Evolutionary conservation across 108 stramenopile genomes (phyloP).

Genomic region (Nitzschia inconspicua): DNA sequence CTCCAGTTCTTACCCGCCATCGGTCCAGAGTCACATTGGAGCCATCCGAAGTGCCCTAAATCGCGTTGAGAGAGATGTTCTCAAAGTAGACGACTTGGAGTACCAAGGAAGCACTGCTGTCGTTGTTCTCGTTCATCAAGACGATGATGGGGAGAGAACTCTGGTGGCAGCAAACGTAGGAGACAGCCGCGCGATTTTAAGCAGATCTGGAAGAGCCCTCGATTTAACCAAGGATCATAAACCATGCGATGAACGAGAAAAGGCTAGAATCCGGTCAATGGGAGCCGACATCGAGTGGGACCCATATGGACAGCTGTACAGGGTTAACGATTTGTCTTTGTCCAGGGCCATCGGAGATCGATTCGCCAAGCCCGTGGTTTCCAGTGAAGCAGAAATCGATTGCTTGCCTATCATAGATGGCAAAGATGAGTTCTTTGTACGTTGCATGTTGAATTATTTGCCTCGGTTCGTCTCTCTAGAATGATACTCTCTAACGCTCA

Average conservation of each 20-base stretch:
- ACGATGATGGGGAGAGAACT: constrained; percentile 60
- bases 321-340: constrained; percentile 89
- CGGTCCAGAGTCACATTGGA: constrained; percentile 49
- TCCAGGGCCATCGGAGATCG: constrained; percentile 91
- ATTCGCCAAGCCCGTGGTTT: constrained; percentile 84
- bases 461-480: neutral
- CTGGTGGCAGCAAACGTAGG: constrained; percentile 94
- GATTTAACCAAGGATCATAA: constrained; percentile 91
- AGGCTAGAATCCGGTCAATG: constrained; percentile 53
- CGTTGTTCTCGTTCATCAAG: constrained; percentile 77
- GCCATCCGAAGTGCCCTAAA: constrained; percentile 64
- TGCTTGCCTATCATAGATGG: constrained; percentile 47
- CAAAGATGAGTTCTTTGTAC: constrained; percentile 51
- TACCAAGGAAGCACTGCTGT: constrained; percentile 94
- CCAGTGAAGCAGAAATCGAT: constrained; percentile 76
- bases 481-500: neutral
- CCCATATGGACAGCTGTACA: constrained; percentile 57
- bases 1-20: constrained; percentile 24
- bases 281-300: constrained; percentile 86
- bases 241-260: constrained; percentile 76
- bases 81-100: constrained; percentile 51
- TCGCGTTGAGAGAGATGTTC: constrained; percentile 62
- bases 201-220: constrained; percentile 67
- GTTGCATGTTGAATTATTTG: neutral
- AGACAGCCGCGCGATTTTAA: constrained; percentile 90